Evolutionary conservation across 1,139 yeast species (phyloP).

Genomic region (Blastobotrys ciferrii): DNA sequence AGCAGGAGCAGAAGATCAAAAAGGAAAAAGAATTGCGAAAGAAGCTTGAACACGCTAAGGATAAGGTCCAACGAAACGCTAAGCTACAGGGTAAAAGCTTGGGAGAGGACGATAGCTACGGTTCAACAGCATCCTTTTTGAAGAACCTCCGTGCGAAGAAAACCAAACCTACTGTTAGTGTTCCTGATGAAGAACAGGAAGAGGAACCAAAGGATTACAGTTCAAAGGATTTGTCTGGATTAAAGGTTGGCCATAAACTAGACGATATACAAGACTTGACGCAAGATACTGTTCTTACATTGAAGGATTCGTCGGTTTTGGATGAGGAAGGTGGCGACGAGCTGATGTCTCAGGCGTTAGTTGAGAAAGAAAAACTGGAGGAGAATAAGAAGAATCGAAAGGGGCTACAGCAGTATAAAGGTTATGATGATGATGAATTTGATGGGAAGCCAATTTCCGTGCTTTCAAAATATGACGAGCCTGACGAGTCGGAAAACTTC

Average conservation of each 20-base stretch:
- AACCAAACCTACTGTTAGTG: conserved; percentile 17
- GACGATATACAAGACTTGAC: conserved; percentile 42
- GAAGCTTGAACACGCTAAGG: conserved; percentile 27
- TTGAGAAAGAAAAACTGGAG: conserved; percentile 11
- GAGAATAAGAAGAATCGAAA: conserved; percentile 8
- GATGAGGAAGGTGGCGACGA: conserved; percentile 51
- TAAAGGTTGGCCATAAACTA: conserved; percentile 48
- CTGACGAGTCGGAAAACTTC: conserved; percentile 23
- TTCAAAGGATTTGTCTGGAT: conserved; percentile 38
- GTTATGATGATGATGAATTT: conserved; percentile 31
- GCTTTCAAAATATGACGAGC: conserved; percentile 30
- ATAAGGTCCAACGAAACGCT: conserved; percentile 22
- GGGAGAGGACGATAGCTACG: conserved; percentile 29
- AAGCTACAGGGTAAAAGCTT: conserved; percentile 31
- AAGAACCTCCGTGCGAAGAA: conserved; percentile 26
- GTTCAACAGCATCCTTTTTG: conserved; percentile 25
- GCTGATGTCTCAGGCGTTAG: conserved; percentile 48
- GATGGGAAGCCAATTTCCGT: conserved; percentile 18
- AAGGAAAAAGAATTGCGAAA: conserved; percentile 22
- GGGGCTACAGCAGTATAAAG: conserved; percentile 30
- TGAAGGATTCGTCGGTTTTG: conserved; percentile 57
- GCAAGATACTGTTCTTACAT: conserved; percentile 58
- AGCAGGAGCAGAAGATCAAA: conserved; percentile 23
- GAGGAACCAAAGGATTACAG: conserved; percentile 23
- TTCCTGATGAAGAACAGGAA: conserved; percentile 22